These are phyloP conservation scores for Pseudozyma thailandica DNA, from an alignment of 1,284 basidiomycete species.

Conservation along the genomic window DNA sequence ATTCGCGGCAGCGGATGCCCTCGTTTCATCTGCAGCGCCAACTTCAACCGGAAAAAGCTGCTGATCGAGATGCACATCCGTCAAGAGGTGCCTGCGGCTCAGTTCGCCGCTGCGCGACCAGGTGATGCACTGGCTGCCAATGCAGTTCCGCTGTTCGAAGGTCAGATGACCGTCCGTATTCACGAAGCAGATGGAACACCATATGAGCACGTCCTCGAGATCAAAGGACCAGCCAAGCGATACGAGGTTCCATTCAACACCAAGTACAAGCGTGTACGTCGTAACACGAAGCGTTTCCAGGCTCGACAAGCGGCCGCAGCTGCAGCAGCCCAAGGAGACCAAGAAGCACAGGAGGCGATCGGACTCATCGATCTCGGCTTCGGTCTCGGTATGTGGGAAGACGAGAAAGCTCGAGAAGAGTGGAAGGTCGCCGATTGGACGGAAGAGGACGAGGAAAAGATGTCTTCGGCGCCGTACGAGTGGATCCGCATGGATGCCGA, in stretches of 20 bases:
- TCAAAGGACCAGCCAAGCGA: constrained; percentile 84
- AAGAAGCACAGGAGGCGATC: constrained; percentile 86
- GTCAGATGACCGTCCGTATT: constrained; percentile 97
- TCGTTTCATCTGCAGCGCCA: constrained; percentile 85
- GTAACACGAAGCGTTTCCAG: constrained; percentile 92
- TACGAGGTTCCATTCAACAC: constrained; percentile 99
- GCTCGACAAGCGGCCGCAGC: constrained; percentile 92
- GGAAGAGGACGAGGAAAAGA: constrained; percentile 90
- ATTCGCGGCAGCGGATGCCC: constrained; percentile 98
- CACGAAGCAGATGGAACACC: constrained; percentile 99
- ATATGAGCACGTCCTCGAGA: constrained; percentile 96
- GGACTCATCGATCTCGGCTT: constrained; percentile 95
- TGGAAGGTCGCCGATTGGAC: constrained; percentile 95
- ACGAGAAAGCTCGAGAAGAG: constrained; percentile 79
- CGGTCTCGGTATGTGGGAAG: constrained; percentile 93
- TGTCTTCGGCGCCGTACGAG: constrained; percentile 88
- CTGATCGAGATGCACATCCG: constrained; percentile 93
- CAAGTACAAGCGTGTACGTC: constrained; percentile 96
- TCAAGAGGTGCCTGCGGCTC: constrained; percentile 81
- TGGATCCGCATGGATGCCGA: constrained; percentile 99
- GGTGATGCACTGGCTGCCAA: constrained; percentile 63
- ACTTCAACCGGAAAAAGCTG: constrained; percentile 98
- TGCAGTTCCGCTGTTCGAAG: constrained; percentile 72
- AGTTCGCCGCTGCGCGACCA: constrained; percentile 59
- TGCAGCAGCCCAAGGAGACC: constrained; percentile 79